Conservation (phyloP, 148 eudicot species). For the Simmondsia chinensis region DNA sequence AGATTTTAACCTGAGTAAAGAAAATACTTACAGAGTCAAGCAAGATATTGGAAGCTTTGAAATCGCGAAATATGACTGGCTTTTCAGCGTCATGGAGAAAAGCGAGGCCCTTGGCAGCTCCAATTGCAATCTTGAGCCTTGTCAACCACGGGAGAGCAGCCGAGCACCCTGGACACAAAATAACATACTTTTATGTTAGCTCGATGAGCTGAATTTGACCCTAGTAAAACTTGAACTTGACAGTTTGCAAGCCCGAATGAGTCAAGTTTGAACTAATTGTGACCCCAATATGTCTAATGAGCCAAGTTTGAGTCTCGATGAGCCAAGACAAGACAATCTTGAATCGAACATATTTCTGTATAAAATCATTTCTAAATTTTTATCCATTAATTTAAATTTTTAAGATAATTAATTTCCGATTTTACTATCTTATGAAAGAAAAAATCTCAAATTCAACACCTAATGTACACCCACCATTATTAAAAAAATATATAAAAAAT, state of each 20-base stretch:
- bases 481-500: neutral
- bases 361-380: neutral
- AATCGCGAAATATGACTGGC: conserved; percentile 81
- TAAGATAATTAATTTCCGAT: neutral
- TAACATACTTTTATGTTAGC: neutral
- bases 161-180: conserved; percentile 46
- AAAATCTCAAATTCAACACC: conserved; percentile 10
- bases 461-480: conserved; percentile 16
- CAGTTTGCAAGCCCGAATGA: too few relatives aligned
- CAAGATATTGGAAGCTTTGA: conserved; percentile 88
- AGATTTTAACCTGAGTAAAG: neutral
- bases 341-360: too few relatives aligned
- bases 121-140: conserved; percentile 81
- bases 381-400: neutral
- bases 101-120: conserved; percentile 93
- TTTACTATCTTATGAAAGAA: neutral
- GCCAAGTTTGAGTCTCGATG: too few relatives aligned
- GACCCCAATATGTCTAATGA: too few relatives aligned
- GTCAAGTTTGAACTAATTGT: too few relatives aligned
- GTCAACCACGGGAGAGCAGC: conserved; percentile 84
- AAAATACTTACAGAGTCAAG: conserved; percentile 63
- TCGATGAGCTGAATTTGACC: too few relatives aligned
- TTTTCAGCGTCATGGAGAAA: conserved; percentile 81
- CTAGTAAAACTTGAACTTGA: too few relatives aligned
- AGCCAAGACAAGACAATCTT: too few relatives aligned